phyloP scores from a whole-genome alignment of 371 early-diverging fungal genomes.

The Funneliformis caledonium region DNA sequence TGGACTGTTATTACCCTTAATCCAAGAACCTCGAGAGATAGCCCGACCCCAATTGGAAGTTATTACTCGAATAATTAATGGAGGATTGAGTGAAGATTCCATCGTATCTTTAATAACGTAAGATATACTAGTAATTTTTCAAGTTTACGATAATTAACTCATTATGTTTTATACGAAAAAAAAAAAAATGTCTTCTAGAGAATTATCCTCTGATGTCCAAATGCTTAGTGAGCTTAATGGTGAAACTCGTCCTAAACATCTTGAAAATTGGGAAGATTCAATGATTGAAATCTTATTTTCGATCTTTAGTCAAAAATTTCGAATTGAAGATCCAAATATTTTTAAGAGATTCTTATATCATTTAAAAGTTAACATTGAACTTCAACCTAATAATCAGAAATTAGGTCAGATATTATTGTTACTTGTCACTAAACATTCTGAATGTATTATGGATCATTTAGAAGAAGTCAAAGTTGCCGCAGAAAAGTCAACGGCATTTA shows the following conservation, averaged over 20 bases:
- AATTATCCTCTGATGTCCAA: not conserved
- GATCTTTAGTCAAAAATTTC: slow-evolving; percentile 30
- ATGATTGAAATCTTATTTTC: slow-evolving; percentile 26
- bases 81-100: not conserved
- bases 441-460: slow-evolving; percentile 6
- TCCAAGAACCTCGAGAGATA: not conserved
- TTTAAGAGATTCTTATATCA: slow-evolving; percentile 8
- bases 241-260: not conserved
- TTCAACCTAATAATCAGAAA: slow-evolving; percentile 17
- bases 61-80: slow-evolving; percentile 14
- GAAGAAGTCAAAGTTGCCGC: not conserved
- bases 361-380: slow-evolving; percentile 21
- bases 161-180: not conserved
- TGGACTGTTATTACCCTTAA: slow-evolving; percentile 29
- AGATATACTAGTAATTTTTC: not conserved
- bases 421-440: slow-evolving; percentile 31
- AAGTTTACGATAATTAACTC: not conserved
- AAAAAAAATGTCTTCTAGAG: not conserved
- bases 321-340: not conserved
- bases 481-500: slow-evolving; percentile 23
- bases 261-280: not conserved
- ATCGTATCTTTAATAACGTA: slow-evolving; percentile 12
- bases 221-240: not conserved
- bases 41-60: slow-evolving; percentile 28
- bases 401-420: slow-evolving; percentile 29